Base-by-base conservation (phyloP, 495 filamentous ascomycete species). In the Penicillium parvum region DNA sequence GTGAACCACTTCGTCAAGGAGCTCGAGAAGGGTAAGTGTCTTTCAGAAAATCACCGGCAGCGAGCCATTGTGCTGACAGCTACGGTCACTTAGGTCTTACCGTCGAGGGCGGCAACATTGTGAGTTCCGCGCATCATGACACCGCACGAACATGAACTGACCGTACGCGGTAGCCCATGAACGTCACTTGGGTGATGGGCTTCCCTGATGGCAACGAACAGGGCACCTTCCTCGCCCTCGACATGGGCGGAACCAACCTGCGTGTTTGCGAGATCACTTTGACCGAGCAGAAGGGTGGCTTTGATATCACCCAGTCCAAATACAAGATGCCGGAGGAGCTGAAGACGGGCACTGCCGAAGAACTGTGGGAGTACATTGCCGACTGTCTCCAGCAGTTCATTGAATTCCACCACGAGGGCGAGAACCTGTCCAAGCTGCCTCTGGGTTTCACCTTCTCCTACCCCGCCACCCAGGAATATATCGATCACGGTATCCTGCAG, bases 371-470 rank as follows among this genome's bases (percentile, higher is more conserved):
- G 57, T 98, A 97, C 67, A 90, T 96, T 60, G 94, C 90, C 61
- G 92, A 97, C 68, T 98, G 92, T 62, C 69, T 98, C 43, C 81
- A 95, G 69, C 89, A 97, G 58, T 98, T 98, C 65, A 82, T 98
- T 51, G 84, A 96, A 57, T 84, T 82, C 56, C 91, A 97, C 67
- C 90, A 97, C 63, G 75, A 81, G 62, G 76, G 85, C 37, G 63
- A 78, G 47, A 60, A 75, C 43, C 66, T 83, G 47, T 45, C 82
- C 21, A 65, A 59, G 37, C 68, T 96, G 14, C 87, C 87, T 4
- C 79, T 97, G 30, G 94, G 92, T 62, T 98, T 98, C 72, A 98
- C 92, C 40, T 98, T 98, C 72, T 97, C 92, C 7, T 98, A 96
- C 60, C 92, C 92, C 3, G 94, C 90, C 19, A 92, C 89, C 9